Evolutionary conservation across 2,329 filamentous ascomycete species (phyloP).

Genomic region (Fusarium metavorans): DNA sequence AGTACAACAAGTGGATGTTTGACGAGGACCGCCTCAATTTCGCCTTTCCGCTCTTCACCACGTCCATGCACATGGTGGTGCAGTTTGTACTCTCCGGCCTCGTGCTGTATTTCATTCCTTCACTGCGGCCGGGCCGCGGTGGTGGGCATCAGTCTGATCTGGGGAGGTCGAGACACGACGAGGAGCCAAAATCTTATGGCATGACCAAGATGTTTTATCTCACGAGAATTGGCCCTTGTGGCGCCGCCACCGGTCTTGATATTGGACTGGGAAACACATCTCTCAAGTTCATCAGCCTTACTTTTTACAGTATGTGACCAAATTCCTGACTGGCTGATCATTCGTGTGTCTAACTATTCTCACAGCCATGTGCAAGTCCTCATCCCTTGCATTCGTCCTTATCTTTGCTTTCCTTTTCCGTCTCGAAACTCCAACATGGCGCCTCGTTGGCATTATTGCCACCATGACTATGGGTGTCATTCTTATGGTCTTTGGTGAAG

Average conservation of each 20-base stretch:
- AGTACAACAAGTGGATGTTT: slow-evolving; percentile 99
- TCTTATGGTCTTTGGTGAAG: slow-evolving; percentile 98
- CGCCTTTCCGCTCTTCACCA: slow-evolving; percentile 94
- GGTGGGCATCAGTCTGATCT: slow-evolving; percentile 57
- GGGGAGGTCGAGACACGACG: slow-evolving; percentile 63
- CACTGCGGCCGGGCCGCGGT: slow-evolving; percentile 75
- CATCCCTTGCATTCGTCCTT: slow-evolving; percentile 92
- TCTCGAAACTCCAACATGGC: slow-evolving; percentile 87
- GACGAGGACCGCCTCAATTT: slow-evolving; percentile 87
- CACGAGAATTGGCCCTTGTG: slow-evolving; percentile 91
- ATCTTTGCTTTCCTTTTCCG: slow-evolving; percentile 95
- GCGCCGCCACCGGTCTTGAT: slow-evolving; percentile 91
- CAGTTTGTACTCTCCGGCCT: slow-evolving; percentile 85
- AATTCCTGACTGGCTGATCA: not conserved
- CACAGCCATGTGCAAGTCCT: slow-evolving; percentile 96
- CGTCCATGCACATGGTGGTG: slow-evolving; percentile 93
- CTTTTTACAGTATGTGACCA: slow-evolving; percentile 84
- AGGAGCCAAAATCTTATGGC: slow-evolving; percentile 67
- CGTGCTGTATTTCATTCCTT: slow-evolving; percentile 86
- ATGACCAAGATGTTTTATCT: slow-evolving; percentile 94
- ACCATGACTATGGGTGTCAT: slow-evolving; percentile 94
- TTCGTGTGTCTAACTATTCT: not conserved
- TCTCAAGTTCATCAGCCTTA: slow-evolving; percentile 94
- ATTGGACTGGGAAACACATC: slow-evolving; percentile 97
- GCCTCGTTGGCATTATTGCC: slow-evolving; percentile 86